Base-by-base conservation (phyloP, 177 flowering plant genomes). In the Vitis hybrid region DNA sequence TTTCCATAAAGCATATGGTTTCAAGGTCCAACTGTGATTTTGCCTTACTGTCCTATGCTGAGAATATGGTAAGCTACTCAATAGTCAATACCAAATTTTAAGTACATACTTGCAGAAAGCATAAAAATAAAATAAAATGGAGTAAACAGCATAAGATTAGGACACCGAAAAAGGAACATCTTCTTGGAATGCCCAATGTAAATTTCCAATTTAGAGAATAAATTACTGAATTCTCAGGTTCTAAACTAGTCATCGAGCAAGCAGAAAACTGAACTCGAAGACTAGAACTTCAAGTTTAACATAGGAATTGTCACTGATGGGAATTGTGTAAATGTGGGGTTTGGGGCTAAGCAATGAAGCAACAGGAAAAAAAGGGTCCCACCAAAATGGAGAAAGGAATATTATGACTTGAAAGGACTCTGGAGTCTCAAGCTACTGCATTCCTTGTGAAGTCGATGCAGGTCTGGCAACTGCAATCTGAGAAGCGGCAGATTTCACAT, bases 401-500 rank as follows among this genome's bases (percentile, higher is more conserved):
- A 48, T 22, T 53, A 48, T 62, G 58, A 68, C 60, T 6, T 2
- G 1, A 10, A 58, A 8, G 50, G 12, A 26, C 56, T 65, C 22
- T 22, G 56, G 33, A 68, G 15, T 11, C 59, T 80, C 69, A 87
- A 69, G 77, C 48, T 71, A 63, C 74, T 5, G 87, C 86, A 78
- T 88, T 90, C 60, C 70, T 73, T 0, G 89, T 90, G 86, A 87
- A 93, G 73, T 91, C 98, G 0, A 67, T 64, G 84, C 98, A 93
- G 31, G 88, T 85, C 81, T 89, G 98, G 84, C 98, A 91, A 82
- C 72, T 74, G 85, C 98, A 93, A 63, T 90, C 96, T 1, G 88
- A 79, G 76, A 93, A 93, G 3, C 97, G 88, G 70, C 98, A 93
- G 63, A 81, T 75, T 10, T 83, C 81, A 57, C 98, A 93, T 12